Base-by-base conservation (phyloP, 306 rosid species). In the Quercus berberidifolia region DNA sequence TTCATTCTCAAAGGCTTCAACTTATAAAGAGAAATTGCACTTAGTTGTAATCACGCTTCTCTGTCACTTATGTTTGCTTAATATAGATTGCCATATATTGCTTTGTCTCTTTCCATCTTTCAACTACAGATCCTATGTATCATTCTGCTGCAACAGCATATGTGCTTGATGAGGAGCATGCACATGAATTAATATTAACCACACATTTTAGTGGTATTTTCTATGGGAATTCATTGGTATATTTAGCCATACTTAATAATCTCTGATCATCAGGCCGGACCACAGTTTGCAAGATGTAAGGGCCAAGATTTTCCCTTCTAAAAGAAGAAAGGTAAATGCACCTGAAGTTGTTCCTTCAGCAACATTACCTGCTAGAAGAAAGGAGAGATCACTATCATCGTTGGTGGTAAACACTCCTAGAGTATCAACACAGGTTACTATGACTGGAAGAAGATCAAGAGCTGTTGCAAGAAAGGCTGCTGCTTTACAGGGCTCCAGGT, bases 341-440 rank as follows among this genome's bases (percentile, higher is more conserved):
- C 90, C 94, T 57, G 98, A 91, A 86, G 77, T 81, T 82, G 82
- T 51, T 64, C 71, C 90, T 56, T 82, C 94, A 31, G 83, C 73
- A 60, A 67, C 92, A 68, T 55, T 90, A 52, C 97, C 99, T 4
- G 90, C 88, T 25, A 91, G 87, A 86, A 89, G 98, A 88, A 95
- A 95, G 87, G 99, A 95, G 80, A 91, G 98, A 83, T 95, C 97
- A 28, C 98, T 95, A 70, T 95, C 98, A 1, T 95, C 98, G 58
- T 82, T 95, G 88, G 99, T 91, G 80, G 95, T 95, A 76, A 88
- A 80, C 87, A 89, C 97, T 79, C 99, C 99, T 17, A 91, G 90
- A 89, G 98, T 91, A 70, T 85, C 98, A 26, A 58, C 89, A 33
- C 91, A 89, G 76, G 85, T 88, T n/a, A 75, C 92, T 38, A 58